phyloP scores from a whole-genome alignment of 78 protist species.

The Blattamonas nauphoetae region DNA sequence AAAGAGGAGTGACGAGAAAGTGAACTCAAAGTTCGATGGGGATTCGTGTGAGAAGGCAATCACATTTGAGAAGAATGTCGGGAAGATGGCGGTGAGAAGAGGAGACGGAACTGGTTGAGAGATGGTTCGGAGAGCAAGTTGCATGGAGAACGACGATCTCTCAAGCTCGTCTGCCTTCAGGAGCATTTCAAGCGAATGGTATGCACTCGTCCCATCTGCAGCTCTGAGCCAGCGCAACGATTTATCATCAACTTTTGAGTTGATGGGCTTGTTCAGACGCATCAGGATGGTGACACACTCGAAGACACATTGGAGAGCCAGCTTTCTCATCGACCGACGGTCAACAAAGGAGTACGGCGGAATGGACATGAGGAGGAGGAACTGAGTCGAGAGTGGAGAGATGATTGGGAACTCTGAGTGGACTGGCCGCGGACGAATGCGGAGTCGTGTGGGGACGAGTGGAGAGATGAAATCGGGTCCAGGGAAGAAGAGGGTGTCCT shows the following conservation, averaged over 20 bases:
- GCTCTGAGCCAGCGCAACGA: too few relatives aligned
- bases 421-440: too few relatives aligned
- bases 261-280: background rate
- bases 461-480: background rate
- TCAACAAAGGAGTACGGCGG: background rate
- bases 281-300: background rate
- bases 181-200: too few relatives aligned
- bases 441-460: background rate
- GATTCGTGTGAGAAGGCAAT: background rate
- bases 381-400: background rate
- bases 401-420: too few relatives aligned
- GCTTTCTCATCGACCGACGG: background rate
- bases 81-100: too few relatives aligned
- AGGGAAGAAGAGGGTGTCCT: background rate
- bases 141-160: too few relatives aligned
- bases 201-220: too few relatives aligned
- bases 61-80: background rate
- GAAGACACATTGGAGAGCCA: background rate
- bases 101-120: too few relatives aligned
- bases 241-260: background rate
- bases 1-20: background rate
- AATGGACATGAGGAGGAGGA: background rate
- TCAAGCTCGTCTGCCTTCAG: too few relatives aligned
- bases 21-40: background rate
- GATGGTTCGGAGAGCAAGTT: too few relatives aligned